Conservation (phyloP, 2,329 filamentous ascomycete genomes). For the Nigrospora sphaerica region DNA sequence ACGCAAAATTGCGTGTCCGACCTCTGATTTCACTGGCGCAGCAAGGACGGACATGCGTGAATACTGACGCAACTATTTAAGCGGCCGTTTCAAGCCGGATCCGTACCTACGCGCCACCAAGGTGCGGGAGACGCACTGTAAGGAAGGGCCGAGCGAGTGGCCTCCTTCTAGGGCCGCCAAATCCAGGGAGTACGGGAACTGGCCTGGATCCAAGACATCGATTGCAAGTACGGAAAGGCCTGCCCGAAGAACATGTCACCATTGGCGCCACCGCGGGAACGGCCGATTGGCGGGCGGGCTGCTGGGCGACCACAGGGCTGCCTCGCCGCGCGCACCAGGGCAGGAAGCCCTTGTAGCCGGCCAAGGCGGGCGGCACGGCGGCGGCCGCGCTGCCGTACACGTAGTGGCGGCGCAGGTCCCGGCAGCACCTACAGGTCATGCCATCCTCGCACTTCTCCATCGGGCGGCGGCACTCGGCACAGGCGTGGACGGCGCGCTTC, state of each 20-base stretch:
- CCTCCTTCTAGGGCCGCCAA: conserved; percentile 2
- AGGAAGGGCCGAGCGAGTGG: conserved; percentile 3
- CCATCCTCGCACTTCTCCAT: conserved; percentile 52
- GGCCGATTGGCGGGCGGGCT: neutral
- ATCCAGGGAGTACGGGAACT: conserved; percentile 1
- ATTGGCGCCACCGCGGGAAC: neutral
- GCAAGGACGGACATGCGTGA: too few relatives aligned
- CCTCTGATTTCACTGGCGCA: neutral
- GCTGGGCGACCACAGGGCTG: neutral
- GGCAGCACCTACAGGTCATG: conserved; percentile 44
- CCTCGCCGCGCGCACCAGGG: neutral
- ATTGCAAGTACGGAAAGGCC: conserved; percentile 1
- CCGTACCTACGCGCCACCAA: neutral
- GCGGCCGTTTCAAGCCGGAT: conserved; percentile 5
- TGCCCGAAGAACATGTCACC: neutral
- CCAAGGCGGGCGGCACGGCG: neutral
- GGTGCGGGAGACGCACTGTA: neutral
- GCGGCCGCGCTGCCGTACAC: conserved; percentile 26
- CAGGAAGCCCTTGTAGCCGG: neutral
- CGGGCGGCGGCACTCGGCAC: conserved; percentile 35
- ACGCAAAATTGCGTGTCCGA: neutral
- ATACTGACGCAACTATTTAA: neutral
- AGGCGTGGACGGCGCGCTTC: neutral
- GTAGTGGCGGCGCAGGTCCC: conserved; percentile 42
- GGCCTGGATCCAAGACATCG: neutral